Percentiles rank a stretch among this genome's conserved stretches.
phyloP scores from a whole-genome alignment of 495 filamentous ascomycete species.

The Penicillium bovifimosum region DNA sequence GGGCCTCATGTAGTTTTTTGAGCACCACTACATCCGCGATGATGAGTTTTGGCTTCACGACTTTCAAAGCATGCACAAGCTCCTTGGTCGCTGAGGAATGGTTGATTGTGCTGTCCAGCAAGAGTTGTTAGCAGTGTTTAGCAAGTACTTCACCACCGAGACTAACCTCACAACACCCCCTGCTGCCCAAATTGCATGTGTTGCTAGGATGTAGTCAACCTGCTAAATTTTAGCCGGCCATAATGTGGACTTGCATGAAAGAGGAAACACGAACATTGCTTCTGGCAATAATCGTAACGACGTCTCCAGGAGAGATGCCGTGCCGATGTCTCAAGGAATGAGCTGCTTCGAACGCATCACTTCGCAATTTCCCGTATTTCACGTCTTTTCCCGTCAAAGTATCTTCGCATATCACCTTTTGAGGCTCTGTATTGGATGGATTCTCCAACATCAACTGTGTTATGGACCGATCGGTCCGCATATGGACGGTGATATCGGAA shows the following conservation, averaged over 20 bases:
- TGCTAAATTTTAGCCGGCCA: background rate
- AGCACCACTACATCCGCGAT: slow-evolving; percentile 30
- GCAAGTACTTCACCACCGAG: background rate
- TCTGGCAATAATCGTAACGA: background rate
- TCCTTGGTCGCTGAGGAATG: slow-evolving; percentile 71
- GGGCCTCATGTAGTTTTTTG: background rate
- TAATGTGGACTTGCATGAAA: background rate
- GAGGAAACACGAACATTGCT: background rate
- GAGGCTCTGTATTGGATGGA: background rate
- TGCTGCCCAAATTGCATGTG: slow-evolving; percentile 69
- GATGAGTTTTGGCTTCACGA: slow-evolving; percentile 54
- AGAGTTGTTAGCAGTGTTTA: background rate
- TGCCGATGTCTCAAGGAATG: background rate
- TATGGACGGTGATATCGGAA: background rate
- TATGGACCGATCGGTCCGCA: background rate
- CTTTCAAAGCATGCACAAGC: slow-evolving; percentile 60
- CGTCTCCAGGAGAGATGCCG: background rate
- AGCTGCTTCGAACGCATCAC: background rate
- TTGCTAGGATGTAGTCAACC: slow-evolving; percentile 34
- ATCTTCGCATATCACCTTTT: slow-evolving; percentile 3
- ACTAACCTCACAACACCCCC: slow-evolving; percentile 53
- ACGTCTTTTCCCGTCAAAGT: background rate
- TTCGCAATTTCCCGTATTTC: background rate
- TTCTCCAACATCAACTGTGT: slow-evolving; percentile 5
- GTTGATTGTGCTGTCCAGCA: slow-evolving; percentile 54